Evolutionary conservation across 306 rosid genomes (phyloP).

Genomic region (Dryas drummondii): DNA sequence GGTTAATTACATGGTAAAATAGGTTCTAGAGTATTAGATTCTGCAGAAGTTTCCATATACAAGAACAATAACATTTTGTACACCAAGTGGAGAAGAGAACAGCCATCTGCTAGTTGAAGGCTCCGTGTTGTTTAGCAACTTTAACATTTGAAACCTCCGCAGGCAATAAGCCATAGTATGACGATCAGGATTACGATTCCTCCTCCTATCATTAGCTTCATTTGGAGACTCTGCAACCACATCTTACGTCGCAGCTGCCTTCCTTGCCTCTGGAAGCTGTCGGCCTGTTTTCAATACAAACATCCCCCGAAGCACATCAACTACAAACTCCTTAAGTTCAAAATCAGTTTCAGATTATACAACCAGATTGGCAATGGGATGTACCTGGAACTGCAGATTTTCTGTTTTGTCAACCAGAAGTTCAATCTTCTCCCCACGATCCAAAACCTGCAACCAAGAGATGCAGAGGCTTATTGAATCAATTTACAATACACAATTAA

Average conservation of each 20-base stretch:
- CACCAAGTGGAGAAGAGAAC: conserved; percentile 36
- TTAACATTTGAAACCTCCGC: conserved; percentile 92
- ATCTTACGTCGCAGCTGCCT: conserved; percentile 87
- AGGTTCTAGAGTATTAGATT: conserved; percentile 15
- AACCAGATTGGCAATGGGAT: conserved; percentile 6
- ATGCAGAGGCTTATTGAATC: conserved; percentile 7
- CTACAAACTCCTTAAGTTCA: conserved; percentile 3
- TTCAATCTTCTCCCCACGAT: conserved; percentile 97
- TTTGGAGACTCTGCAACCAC: conserved; percentile 93
- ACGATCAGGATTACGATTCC: conserved; percentile 57
- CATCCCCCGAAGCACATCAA: not conserved
- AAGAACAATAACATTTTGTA: conserved; percentile 35
- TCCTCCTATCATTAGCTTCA: conserved; percentile 92
- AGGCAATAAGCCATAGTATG: conserved; percentile 75
- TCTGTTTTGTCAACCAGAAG: conserved; percentile 96
- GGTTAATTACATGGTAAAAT: conserved; percentile 37
- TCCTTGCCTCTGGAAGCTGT: conserved; percentile 99
- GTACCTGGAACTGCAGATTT: conserved; percentile 93
- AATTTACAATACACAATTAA: not conserved
- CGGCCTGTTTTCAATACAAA: conserved; percentile 60
- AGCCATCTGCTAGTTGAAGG: conserved; percentile 9
- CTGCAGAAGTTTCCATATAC: conserved; percentile 32
- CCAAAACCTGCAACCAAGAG: conserved; percentile 70
- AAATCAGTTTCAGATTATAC: not conserved
- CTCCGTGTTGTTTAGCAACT: conserved; percentile 24